Conservation (phyloP, 345 rosid species). For the Citrus hindsii region DNA sequence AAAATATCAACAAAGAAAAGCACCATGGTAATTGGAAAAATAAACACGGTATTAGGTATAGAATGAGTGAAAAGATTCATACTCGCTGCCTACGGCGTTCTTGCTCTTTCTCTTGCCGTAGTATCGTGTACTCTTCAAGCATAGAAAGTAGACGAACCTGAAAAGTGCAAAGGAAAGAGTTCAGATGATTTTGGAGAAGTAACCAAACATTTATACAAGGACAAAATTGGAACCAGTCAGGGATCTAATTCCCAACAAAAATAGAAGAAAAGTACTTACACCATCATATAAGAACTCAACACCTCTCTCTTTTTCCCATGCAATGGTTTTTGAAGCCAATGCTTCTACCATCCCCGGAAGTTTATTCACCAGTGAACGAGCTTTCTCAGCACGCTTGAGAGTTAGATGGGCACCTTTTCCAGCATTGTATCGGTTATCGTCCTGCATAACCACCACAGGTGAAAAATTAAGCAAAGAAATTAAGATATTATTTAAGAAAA, state of each 20-base stretch:
- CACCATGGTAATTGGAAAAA: background rate
- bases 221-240: background rate
- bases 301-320: conserved; percentile 92
- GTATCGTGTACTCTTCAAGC: conserved; percentile 80
- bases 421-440: conserved; percentile 93
- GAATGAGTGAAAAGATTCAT: conserved; percentile 9
- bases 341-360: conserved; percentile 97
- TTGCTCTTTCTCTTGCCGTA: conserved; percentile 92
- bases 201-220: background rate
- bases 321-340: conserved; percentile 69
- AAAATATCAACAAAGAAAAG: background rate
- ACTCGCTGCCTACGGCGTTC: conserved; percentile 87
- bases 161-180: conserved; percentile 7
- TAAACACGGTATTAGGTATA: too few relatives aligned
- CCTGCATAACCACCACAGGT: conserved; percentile 47
- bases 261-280: conserved; percentile 38
- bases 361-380: conserved; percentile 86
- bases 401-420: conserved; percentile 97
- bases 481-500: background rate
- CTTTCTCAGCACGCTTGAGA: conserved; percentile 97
- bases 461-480: conserved; percentile 8
- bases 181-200: background rate
- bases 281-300: conserved; percentile 84
- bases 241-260: background rate
- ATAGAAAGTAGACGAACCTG: conserved; percentile 84